phyloP scores from a whole-genome alignment of 2,329 filamentous ascomycete species.

The Xylaria sp. region DNA sequence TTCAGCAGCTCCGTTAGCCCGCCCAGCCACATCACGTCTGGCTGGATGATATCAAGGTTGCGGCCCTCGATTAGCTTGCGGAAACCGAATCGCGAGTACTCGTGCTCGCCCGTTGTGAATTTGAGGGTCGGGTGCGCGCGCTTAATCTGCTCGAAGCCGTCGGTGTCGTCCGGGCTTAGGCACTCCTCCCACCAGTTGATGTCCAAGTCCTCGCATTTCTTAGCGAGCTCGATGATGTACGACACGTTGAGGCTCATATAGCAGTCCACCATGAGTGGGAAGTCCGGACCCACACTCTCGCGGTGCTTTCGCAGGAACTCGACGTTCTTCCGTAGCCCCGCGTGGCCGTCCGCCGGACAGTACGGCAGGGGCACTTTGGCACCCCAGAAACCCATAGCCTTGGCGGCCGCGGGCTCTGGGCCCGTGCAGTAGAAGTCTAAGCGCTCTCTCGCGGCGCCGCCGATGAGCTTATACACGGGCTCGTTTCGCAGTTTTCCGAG shows the following conservation, averaged over 20 bases:
- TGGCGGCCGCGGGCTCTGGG: slow-evolving; percentile 81
- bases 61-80: slow-evolving; percentile 91
- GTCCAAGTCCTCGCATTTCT: slow-evolving; percentile 82
- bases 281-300: slow-evolving; percentile 86
- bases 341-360: slow-evolving; percentile 85
- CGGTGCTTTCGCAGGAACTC: slow-evolving; percentile 88
- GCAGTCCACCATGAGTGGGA: slow-evolving; percentile 94
- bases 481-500: slow-evolving; percentile 91
- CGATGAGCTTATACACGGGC: slow-evolving; percentile 94
- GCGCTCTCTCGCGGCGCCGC: slow-evolving; percentile 84
- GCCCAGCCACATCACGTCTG: slow-evolving; percentile 97
- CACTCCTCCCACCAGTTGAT: slow-evolving; percentile 99
- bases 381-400: slow-evolving; percentile 88
- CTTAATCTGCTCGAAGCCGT: slow-evolving; percentile 91
- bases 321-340: slow-evolving; percentile 86
- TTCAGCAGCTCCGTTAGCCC: slow-evolving; percentile 92
- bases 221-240: slow-evolving; percentile 91
- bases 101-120: slow-evolving; percentile 96
- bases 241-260: slow-evolving; percentile 95
- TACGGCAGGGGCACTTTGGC: slow-evolving; percentile 91
- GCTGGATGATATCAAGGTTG: slow-evolving; percentile 93
- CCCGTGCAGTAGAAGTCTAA: slow-evolving; percentile 96
- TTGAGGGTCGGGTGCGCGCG: slow-evolving; percentile 88
- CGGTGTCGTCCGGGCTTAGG: slow-evolving; percentile 88
- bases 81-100: slow-evolving; percentile 94